phyloP scores from a whole-genome alignment of 257 asterid species.

The Jasminum sambac region DNA sequence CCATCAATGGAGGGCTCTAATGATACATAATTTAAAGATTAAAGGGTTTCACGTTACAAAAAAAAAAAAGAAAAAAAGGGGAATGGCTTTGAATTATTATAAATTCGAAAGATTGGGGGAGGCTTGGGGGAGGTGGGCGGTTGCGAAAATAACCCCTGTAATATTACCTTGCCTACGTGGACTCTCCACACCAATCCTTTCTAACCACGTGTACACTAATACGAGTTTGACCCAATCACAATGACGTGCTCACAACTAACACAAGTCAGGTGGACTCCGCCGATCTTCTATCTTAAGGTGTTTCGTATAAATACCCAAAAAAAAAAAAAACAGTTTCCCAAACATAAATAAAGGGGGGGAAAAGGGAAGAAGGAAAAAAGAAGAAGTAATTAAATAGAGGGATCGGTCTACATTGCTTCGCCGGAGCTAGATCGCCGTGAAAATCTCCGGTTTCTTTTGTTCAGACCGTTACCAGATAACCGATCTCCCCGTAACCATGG shows the following conservation, averaged over 20 bases:
- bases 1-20: too few relatives aligned
- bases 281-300: neutral
- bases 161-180: neutral
- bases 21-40: too few relatives aligned
- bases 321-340: neutral
- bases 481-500: constrained; percentile 48
- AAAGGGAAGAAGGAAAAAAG: neutral
- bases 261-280: constrained; percentile 20
- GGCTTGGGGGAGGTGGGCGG: too few relatives aligned
- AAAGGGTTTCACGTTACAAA: too few relatives aligned
- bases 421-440: constrained; percentile 29
- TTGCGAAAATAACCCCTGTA: too few relatives aligned
- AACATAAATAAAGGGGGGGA: too few relatives aligned
- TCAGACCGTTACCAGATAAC: constrained; percentile 14
- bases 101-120: too few relatives aligned
- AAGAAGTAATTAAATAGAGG: neutral
- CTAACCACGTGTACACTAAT: constrained; percentile 27
- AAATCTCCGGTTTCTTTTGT: constrained; percentile 28
- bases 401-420: constrained; percentile 28
- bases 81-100: too few relatives aligned
- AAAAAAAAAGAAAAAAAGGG: too few relatives aligned
- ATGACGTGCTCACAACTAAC: constrained; percentile 1
- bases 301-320: constrained; percentile 8
- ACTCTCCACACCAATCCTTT: neutral
- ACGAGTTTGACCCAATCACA: constrained; percentile 32